Evolutionary conservation across 345 rosid species (phyloP).

Genomic region (Citrus reticulata): DNA sequence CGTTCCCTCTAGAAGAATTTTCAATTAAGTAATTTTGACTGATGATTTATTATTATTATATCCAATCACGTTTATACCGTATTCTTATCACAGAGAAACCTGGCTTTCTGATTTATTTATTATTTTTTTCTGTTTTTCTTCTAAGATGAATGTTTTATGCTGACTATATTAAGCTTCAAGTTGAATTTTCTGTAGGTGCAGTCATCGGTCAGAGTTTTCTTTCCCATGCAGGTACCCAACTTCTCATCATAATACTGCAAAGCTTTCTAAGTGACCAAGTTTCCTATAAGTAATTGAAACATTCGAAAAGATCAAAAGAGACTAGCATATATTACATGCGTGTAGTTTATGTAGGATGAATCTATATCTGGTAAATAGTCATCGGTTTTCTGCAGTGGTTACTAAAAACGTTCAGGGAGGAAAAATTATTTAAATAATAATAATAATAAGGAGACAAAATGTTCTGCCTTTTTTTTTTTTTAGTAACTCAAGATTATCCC

Average conservation of each 20-base stretch:
- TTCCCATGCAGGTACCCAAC: background rate
- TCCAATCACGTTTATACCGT: background rate
- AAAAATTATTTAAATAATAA: too few relatives aligned
- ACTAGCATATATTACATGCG: too few relatives aligned
- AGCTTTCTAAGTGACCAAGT: background rate
- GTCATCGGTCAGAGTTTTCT: background rate
- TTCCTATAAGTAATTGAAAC: background rate
- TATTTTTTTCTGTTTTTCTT: background rate
- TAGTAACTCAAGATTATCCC: too few relatives aligned
- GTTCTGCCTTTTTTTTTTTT: too few relatives aligned
- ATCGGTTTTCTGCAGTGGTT: too few relatives aligned
- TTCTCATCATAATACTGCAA: background rate
- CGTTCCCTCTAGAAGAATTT: background rate
- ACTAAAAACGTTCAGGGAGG: too few relatives aligned
- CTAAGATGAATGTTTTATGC: background rate
- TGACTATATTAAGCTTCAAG: background rate
- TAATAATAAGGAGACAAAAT: too few relatives aligned
- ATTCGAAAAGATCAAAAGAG: background rate
- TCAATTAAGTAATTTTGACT: too few relatives aligned
- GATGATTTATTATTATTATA: background rate
- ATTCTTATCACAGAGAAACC: background rate
- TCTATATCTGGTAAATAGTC: too few relatives aligned
- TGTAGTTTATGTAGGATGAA: too few relatives aligned
- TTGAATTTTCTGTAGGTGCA: background rate
- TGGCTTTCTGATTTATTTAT: background rate